A percentile compares a stretch with the other conserved stretches of the same genome.
phyloP scores from a whole-genome alignment of 768 basidiomycete species.

The Podaxis sp. region DNA sequence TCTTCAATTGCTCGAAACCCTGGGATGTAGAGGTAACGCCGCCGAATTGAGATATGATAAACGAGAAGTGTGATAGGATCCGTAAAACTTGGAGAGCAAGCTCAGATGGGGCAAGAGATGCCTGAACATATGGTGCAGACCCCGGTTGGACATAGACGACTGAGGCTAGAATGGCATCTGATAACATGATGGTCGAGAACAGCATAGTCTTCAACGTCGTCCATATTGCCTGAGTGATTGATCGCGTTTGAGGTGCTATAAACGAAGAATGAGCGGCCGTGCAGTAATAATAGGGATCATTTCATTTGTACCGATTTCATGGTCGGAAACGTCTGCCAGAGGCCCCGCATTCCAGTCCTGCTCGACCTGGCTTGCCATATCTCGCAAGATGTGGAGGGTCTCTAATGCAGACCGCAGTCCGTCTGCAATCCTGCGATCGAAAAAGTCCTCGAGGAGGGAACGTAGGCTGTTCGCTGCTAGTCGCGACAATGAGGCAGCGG shows the following conservation, averaged over 20 bases:
- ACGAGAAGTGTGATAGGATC: slow-evolving; percentile 64
- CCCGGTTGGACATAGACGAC: slow-evolving; percentile 47
- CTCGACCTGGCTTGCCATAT: slow-evolving; percentile 40
- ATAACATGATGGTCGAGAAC: slow-evolving; percentile 69
- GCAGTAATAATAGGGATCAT: slow-evolving; percentile 2
- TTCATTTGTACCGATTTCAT: slow-evolving; percentile 25
- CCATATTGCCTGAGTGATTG: slow-evolving; percentile 55
- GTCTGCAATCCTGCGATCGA: slow-evolving; percentile 23
- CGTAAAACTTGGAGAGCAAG: slow-evolving; percentile 53
- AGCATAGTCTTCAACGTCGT: slow-evolving; percentile 66
- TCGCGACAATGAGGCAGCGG: slow-evolving; percentile 30
- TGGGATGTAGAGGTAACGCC: slow-evolving; percentile 54
- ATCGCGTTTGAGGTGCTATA: slow-evolving; percentile 39
- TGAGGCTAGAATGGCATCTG: slow-evolving; percentile 55
- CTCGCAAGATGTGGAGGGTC: slow-evolving; percentile 26
- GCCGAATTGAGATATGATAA: slow-evolving; percentile 78
- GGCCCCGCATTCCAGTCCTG: slow-evolving; percentile 41
- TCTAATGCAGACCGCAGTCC: slow-evolving; percentile 26
- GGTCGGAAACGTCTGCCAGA: slow-evolving; percentile 29
- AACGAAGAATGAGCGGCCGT: slow-evolving; percentile 4
- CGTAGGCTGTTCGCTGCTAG: slow-evolving; percentile 28
- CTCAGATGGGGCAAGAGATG: slow-evolving; percentile 30
- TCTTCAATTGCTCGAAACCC: slow-evolving; percentile 69
- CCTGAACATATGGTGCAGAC: slow-evolving; percentile 15
- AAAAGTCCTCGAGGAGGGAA: slow-evolving; percentile 30